A percentile compares a stretch with the other conserved stretches of the same genome.
Evolutionary conservation across 2,329 filamentous ascomycete species (phyloP).

Genomic region (Metarhizium sp.): DNA sequence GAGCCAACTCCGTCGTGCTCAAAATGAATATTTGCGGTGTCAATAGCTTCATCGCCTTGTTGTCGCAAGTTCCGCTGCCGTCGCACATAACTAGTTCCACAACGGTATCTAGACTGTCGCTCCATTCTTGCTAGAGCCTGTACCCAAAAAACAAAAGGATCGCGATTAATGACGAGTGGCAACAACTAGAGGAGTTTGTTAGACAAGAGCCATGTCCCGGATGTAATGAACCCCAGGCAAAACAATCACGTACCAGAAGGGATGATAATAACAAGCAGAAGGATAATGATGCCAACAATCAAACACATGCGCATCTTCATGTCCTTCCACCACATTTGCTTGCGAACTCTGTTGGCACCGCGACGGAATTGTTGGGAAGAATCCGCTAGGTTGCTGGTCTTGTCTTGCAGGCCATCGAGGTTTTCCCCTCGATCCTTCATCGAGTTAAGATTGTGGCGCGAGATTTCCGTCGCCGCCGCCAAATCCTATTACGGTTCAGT

Average conservation of each 20-base stretch:
- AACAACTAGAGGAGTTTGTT: slow-evolving; percentile 7
- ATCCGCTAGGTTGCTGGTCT: slow-evolving; percentile 87
- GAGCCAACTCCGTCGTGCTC: not conserved
- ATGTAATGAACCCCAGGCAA: slow-evolving; percentile 14
- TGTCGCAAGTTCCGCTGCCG: not conserved
- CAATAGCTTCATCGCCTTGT: not conserved
- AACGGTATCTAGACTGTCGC: not conserved
- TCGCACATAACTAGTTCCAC: not conserved
- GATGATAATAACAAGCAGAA: slow-evolving; percentile 90
- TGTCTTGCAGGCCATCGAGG: slow-evolving; percentile 81
- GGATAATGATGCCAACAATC: slow-evolving; percentile 79
- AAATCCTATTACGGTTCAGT: too few species aligned
- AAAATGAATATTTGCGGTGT: not conserved
- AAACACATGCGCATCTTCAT: slow-evolving; percentile 99
- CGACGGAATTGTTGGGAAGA: slow-evolving; percentile 94
- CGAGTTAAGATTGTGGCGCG: too few species aligned
- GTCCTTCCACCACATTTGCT: slow-evolving; percentile 99
- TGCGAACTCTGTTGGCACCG: slow-evolving; percentile 90
- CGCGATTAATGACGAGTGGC: not conserved
- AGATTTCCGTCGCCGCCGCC: too few species aligned
- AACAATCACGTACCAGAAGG: slow-evolving; percentile 58
- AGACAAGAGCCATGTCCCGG: slow-evolving; percentile 22
- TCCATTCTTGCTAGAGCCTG: not conserved
- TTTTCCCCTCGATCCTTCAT: slow-evolving; percentile 59
- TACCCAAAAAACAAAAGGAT: not conserved